phyloP scores from a whole-genome alignment of 495 filamentous ascomycete species.

The Aspergillus cavernicola region DNA sequence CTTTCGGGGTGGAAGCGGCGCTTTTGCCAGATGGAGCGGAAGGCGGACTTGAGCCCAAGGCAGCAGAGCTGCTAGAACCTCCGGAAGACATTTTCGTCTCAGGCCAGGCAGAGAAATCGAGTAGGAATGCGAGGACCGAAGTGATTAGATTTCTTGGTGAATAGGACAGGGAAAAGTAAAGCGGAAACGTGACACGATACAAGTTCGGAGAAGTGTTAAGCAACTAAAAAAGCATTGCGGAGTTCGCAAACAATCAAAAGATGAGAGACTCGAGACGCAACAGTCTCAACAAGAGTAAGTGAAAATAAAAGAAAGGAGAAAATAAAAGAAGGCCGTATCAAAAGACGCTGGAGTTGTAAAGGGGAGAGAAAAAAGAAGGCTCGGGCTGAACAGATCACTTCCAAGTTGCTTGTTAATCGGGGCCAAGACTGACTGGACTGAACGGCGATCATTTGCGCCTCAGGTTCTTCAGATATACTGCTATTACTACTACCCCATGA shows the following conservation, averaged over 20 bases:
- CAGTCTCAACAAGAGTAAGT: not conserved
- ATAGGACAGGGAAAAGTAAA: not conserved
- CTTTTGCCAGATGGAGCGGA: conserved; percentile 51
- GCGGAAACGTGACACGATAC: conserved; percentile 5
- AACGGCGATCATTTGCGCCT: conserved; percentile 8
- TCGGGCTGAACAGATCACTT: not conserved
- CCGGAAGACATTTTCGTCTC: conserved; percentile 27
- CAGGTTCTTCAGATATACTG: not conserved
- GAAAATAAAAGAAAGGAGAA: conserved; percentile 2
- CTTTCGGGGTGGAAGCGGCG: conserved; percentile 54
- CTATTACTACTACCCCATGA: too few species aligned
- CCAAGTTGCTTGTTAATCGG: conserved; percentile 3
- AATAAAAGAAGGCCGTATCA: not conserved
- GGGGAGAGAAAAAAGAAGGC: conserved; percentile 1
- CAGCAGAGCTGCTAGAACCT: conserved; percentile 23
- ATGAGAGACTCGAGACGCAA: not conserved
- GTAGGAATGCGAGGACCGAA: not conserved
- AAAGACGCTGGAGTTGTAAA: not conserved
- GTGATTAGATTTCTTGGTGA: not conserved
- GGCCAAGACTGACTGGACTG: conserved; percentile 8
- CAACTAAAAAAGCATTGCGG: conserved; percentile 11
- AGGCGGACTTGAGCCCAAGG: conserved; percentile 25
- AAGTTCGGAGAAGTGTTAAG: conserved; percentile 9
- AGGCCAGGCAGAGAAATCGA: not conserved
- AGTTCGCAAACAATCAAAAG: not conserved